These are phyloP conservation scores for Ceratobasidium sp. DNA, from an alignment of 1,284 basidiomycete species.

Conservation along the genomic window DNA sequence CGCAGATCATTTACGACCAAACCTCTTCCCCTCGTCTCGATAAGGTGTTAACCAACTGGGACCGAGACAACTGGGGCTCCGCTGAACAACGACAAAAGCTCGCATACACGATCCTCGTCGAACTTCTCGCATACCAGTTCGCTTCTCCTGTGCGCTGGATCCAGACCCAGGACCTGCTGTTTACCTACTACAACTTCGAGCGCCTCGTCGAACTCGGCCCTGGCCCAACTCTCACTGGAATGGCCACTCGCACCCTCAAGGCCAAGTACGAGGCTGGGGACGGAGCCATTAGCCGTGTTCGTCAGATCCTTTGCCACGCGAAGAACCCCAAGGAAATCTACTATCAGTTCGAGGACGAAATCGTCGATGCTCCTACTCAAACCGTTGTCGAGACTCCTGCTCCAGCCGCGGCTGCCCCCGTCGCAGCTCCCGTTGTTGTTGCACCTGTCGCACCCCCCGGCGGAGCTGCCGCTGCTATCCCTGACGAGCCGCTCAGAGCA, in stretches of 20 bases:
- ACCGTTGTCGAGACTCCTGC: constrained; percentile 51
- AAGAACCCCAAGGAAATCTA: constrained; percentile 98
- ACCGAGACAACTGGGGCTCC: constrained; percentile 85
- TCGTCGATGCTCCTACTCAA: constrained; percentile 58
- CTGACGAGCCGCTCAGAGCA: constrained; percentile 91
- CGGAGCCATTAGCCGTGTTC: constrained; percentile 78
- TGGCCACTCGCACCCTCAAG: constrained; percentile 93
- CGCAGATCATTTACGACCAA: constrained; percentile 93
- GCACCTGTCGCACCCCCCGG: constrained; percentile 56
- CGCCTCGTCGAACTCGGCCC: constrained; percentile 95
- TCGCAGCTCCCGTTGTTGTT: constrained; percentile 56
- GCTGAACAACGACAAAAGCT: constrained; percentile 85
- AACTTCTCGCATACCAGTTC: constrained; percentile 95
- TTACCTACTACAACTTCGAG: constrained; percentile 88
- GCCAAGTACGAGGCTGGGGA: constrained; percentile 94
- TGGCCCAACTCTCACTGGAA: constrained; percentile 92
- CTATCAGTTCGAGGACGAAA: constrained; percentile 94
- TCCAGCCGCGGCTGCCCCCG: constrained; percentile 53
- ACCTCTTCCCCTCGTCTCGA: constrained; percentile 92
- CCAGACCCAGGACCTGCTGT: constrained; percentile 95
- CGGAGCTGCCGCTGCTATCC: constrained; percentile 73
- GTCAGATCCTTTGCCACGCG: constrained; percentile 87
- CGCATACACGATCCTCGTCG: constrained; percentile 93
- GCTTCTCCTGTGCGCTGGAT: constrained; percentile 98
- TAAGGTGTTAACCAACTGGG: constrained; percentile 92